Percentiles rank a stretch among this genome's conserved stretches.
These are phyloP conservation scores for Juncus effusus DNA, from an alignment of 176 grass and related monocot species.

Conservation along the genomic window DNA sequence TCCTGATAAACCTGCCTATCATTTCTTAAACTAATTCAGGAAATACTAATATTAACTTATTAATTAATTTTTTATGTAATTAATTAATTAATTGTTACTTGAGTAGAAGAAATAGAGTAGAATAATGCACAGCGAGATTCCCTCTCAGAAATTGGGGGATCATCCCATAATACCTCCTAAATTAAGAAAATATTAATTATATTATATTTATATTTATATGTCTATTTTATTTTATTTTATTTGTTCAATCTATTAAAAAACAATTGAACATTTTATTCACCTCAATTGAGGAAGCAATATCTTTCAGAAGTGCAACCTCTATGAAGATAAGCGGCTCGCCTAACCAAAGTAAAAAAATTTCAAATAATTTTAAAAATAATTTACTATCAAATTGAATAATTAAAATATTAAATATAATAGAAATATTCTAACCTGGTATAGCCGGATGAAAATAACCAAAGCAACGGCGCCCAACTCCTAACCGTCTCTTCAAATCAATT, in stretches of 20 bases:
- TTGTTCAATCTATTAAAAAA: constrained; percentile 4
- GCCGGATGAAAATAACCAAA: constrained; percentile 97
- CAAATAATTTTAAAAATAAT: too few relatives aligned
- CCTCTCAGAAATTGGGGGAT: constrained; percentile 73
- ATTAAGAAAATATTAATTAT: constrained; percentile 11
- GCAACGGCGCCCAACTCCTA: constrained; percentile 77
- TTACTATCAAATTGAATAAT: neutral
- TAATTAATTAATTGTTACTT: constrained; percentile 46
- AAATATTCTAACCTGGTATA: constrained; percentile 61
- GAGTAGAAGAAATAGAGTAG: constrained; percentile 97
- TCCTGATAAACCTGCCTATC: constrained; percentile 83
- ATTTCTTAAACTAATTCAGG: constrained; percentile 30
- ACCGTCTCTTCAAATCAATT: constrained; percentile 90
- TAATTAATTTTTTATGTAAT: neutral
- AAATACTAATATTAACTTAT: neutral
- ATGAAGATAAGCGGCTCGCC: constrained; percentile 97
- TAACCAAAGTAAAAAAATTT: constrained; percentile 28
- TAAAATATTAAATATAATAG: neutral
- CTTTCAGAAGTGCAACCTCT: constrained; percentile 86
- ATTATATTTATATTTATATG: constrained; percentile 1
- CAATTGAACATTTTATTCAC: constrained; percentile 33
- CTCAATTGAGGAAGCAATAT: constrained; percentile 85
- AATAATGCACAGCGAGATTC: constrained; percentile 87
- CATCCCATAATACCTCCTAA: constrained; percentile 90
- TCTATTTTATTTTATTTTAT: constrained; percentile 14